Evolutionary conservation across 768 basidiomycete genomes (phyloP).

Genomic region (Coprinopsis strossmayeri): DNA sequence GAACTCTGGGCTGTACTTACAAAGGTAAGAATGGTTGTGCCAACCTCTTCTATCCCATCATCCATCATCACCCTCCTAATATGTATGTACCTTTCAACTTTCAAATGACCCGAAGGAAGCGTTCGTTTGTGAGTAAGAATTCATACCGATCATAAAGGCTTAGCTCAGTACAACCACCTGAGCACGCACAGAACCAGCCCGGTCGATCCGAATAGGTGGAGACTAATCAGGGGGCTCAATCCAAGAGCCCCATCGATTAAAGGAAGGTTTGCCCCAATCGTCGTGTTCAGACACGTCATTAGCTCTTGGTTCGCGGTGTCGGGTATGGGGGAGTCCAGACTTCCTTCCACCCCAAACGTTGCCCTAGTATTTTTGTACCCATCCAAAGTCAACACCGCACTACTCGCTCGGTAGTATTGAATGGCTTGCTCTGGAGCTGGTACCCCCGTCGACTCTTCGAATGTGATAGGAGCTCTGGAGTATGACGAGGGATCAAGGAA

Average conservation of each 20-base stretch:
- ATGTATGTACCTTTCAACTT: no score
- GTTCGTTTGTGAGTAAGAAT: neutral
- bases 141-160: neutral
- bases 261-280: conserved; percentile 15
- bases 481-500: conserved; percentile 24
- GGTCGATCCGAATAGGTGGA: neutral
- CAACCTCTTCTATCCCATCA: no score
- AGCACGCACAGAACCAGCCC: conserved; percentile 3
- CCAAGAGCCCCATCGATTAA: conserved; percentile 13
- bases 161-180: neutral
- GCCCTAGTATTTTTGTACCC: conserved; percentile 52
- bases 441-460: conserved; percentile 6
- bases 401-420: conserved; percentile 56
- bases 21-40: no score
- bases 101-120: neutral
- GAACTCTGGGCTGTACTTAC: no score
- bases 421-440: conserved; percentile 42
- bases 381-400: conserved; percentile 46
- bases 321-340: conserved; percentile 12
- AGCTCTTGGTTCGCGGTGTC: conserved; percentile 10
- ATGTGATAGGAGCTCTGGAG: conserved; percentile 23
- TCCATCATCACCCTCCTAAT: no score
- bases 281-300: conserved; percentile 15
- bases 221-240: neutral
- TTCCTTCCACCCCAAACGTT: conserved; percentile 24